phyloP scores from a whole-genome alignment of 2,329 filamentous ascomycete genomes.

The Nemania abortiva region DNA sequence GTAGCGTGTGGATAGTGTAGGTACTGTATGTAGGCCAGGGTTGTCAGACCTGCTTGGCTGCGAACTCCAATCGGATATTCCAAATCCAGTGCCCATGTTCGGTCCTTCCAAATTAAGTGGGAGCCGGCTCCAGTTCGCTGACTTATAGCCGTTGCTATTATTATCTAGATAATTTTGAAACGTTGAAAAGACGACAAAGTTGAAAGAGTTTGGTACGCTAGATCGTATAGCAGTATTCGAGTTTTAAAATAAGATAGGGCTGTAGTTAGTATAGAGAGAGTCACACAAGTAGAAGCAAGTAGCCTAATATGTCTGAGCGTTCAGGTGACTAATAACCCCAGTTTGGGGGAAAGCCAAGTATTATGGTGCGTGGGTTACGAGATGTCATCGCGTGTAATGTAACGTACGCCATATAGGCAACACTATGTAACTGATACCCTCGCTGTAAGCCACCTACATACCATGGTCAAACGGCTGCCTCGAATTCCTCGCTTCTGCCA shows the following conservation, averaged over 20 bases:
- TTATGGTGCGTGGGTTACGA: not conserved
- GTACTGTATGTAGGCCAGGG: constrained; percentile 4
- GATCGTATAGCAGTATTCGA: not conserved
- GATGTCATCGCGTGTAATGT: not conserved
- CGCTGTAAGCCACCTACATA: not conserved
- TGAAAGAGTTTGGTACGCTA: not conserved
- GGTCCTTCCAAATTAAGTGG: constrained; percentile 39
- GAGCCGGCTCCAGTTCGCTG: constrained; percentile 28
- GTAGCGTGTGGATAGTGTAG: not conserved
- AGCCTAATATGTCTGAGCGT: no score
- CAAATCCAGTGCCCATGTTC: constrained; percentile 36
- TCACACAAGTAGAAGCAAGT: no score
- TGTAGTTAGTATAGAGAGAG: no score
- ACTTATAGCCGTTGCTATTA: constrained; percentile 27
- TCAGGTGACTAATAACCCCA: no score
- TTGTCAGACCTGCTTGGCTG: constrained; percentile 24
- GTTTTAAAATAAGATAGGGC: no score
- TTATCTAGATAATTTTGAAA: constrained; percentile 26
- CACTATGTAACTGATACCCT: not conserved
- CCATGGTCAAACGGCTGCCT: not conserved
- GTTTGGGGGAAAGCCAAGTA: not conserved
- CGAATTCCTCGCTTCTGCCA: constrained; percentile 11
- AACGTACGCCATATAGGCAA: not conserved
- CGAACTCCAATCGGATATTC: constrained; percentile 33
- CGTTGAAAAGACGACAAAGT: not conserved